A percentile compares a stretch with the other conserved stretches of the same genome.
Conservation (phyloP, 2,329 filamentous ascomycete species). For the Colletotrichum chlorophyti region DNA sequence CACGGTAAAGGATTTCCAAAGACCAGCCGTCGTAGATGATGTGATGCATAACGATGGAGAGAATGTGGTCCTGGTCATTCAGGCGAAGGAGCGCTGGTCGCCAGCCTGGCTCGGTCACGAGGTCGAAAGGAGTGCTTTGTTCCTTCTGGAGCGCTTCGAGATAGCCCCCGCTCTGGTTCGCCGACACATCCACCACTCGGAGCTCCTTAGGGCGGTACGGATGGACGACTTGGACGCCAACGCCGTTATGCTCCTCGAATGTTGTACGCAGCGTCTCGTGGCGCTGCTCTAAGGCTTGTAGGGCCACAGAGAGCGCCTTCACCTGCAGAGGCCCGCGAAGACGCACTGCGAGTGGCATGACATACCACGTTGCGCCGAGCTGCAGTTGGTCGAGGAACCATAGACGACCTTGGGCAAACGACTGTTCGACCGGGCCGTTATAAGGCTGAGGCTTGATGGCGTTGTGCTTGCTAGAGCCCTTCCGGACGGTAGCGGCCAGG, state of each 20-base stretch:
- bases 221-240: neutral
- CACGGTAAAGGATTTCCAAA: neutral
- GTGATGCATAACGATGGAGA: constrained; percentile 7
- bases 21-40: constrained; percentile 7
- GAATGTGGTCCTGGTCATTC: neutral
- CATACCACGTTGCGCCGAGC: neutral
- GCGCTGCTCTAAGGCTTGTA: neutral
- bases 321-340: neutral
- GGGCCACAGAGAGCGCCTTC: neutral
- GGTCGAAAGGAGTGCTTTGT: neutral
- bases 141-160: neutral
- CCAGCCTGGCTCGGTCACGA: neutral
- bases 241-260: neutral
- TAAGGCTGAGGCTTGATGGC: neutral
- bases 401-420: neutral
- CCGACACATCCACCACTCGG: neutral
- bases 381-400: constrained; percentile 7
- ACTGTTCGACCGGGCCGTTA: neutral
- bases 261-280: constrained; percentile 6
- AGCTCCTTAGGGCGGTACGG: neutral
- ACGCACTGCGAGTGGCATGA: neutral
- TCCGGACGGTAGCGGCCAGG: neutral
- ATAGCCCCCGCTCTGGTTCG: neutral
- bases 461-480: neutral
- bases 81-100: neutral